These are phyloP conservation scores for Blattamonas nauphoetae DNA, from an alignment of 78 protist genomes.

Conservation along the genomic window DNA sequence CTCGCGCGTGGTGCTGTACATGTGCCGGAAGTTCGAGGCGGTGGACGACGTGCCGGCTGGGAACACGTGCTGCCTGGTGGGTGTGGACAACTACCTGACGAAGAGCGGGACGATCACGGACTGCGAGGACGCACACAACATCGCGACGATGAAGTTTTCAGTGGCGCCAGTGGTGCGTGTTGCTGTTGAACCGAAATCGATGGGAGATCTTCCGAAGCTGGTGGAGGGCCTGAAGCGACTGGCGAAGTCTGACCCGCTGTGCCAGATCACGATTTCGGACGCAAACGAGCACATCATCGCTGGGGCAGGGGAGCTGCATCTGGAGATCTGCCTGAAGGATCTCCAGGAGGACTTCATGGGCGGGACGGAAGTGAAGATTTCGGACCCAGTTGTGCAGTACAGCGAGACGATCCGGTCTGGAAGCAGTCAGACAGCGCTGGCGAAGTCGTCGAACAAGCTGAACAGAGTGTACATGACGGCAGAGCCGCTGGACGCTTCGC, in stretches of 20 bases:
- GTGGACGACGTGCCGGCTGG: neutral
- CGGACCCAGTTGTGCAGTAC: neutral
- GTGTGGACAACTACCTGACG: neutral
- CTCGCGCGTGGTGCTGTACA: neutral
- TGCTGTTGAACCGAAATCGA: neutral
- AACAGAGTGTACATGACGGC: neutral
- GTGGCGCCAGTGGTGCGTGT: conserved; percentile 18
- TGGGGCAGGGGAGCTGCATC: too few species aligned
- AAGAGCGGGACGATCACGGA: neutral
- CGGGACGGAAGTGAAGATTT: neutral
- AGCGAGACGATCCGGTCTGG: neutral
- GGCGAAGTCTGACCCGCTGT: neutral
- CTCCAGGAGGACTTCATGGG: too few species aligned
- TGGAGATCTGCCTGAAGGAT: too few species aligned
- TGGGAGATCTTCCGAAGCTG: neutral
- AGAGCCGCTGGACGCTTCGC: neutral
- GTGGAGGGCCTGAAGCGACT: neutral
- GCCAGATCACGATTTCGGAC: too few species aligned
- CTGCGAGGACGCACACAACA: neutral
- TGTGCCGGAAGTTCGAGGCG: neutral
- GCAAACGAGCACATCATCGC: too few species aligned
- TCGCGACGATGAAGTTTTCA: neutral
- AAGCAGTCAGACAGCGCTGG: neutral
- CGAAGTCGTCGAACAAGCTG: neutral
- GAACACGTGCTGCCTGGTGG: neutral